Percentiles rank a stretch among this genome's conserved stretches.
Evolutionary conservation across 1,139 yeast genomes (phyloP).

Genomic region (Candida dubliniensis): DNA sequence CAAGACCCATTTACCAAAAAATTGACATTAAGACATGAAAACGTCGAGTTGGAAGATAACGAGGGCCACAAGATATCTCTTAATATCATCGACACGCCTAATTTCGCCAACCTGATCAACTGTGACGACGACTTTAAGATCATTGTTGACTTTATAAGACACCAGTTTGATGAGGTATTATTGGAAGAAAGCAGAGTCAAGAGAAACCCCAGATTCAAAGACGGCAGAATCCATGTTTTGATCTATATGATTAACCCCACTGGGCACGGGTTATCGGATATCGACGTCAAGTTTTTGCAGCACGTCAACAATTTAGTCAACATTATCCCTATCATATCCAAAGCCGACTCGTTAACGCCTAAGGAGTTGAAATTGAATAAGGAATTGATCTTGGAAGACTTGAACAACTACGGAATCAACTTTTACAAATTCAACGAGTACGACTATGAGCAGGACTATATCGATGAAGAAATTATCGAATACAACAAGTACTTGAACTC

Average conservation of each 20-base stretch:
- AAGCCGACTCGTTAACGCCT: constrained; percentile 43
- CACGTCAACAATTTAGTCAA: constrained; percentile 45
- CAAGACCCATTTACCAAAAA: constrained; percentile 46
- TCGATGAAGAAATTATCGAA: constrained; percentile 51
- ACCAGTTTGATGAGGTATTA: constrained; percentile 50
- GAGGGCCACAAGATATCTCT: constrained; percentile 51
- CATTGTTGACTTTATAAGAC: constrained; percentile 50
- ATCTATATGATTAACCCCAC: constrained; percentile 51
- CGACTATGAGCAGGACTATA: constrained; percentile 48
- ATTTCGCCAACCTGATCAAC: constrained; percentile 70
- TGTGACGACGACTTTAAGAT: constrained; percentile 47
- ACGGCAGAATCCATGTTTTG: constrained; percentile 48
- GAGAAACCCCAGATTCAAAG: constrained; percentile 49
- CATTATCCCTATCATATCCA: constrained; percentile 43
- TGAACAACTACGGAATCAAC: constrained; percentile 40
- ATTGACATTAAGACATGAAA: constrained; percentile 48
- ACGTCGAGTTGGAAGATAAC: constrained; percentile 51
- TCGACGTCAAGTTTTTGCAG: constrained; percentile 42
- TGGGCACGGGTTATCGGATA: constrained; percentile 46
- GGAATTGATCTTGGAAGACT: constrained; percentile 43
- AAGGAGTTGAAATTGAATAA: constrained; percentile 39
- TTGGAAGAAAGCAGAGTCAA: constrained; percentile 50
- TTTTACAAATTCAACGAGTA: constrained; percentile 50
- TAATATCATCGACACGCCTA: constrained; percentile 63
- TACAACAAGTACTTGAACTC: constrained; percentile 47